Base-by-base conservation (phyloP, 192 early-diverging fungal species). In the Umbelopsis isabellina region DNA sequence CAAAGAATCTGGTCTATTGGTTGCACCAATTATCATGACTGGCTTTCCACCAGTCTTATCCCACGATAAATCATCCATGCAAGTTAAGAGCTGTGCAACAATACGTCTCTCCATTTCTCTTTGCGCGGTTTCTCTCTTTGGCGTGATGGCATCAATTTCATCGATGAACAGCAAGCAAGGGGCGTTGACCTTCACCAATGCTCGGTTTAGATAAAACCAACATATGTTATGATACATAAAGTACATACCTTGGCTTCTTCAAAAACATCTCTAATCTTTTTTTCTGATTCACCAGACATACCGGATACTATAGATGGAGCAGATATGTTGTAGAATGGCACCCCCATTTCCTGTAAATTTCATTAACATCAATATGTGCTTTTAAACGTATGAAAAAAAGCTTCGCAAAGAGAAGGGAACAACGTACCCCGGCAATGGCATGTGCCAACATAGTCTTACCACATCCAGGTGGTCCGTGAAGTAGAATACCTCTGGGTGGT, bases 61-160 rank as follows among this genome's bases (percentile, higher is more conserved):
- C 85, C 94, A 86, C 20, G 93, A 93, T 30, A 96, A 66, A 75
- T 95, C 97, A 78, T 99, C 98, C 95, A 99, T 98, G 66, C 96
- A 91, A 13, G 98, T 99, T 50, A 99, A 85, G 69, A 99, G 86
- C 84, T 99, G 98, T 6, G 98, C 96, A 21, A 99, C 98, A 47
- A 99, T 94, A 79, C 98, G 92, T 69, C 98, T 91, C 80, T 99
- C 98, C 72, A 99, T 95, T 84, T 99, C 98, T 68, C 98, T 91
- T 79, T 99, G 96, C 41, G 98, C 90, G 22, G 96, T 99, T 61
- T 99, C 98, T 83, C 98, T 91, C 89, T 99, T 99, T 72, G 98
- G 98, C 10, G 98, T 95, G 76, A 99, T 99, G 25, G 98, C 92
- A 78, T 99, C 98, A 69, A 99, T 95, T 75, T 99, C 98, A 78